Base-by-base conservation (phyloP, 1,284 basidiomycete species). In the Takashimella koratensis region DNA sequence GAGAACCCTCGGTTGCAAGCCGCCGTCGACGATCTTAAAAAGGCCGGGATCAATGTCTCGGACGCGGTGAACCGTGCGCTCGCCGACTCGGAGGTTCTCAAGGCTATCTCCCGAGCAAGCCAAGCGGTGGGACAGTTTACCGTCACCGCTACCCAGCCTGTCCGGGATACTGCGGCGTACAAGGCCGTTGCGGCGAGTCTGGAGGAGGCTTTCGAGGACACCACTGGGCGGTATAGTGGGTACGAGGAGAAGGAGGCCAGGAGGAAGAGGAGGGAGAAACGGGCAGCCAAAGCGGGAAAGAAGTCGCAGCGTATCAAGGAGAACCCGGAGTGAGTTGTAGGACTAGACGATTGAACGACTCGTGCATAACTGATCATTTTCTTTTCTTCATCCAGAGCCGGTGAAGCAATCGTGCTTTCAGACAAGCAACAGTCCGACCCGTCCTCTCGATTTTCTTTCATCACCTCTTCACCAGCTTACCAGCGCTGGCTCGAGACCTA, bases 161-260 rank as follows among this genome's bases (percentile, higher is more conserved):
- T 99, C 61, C 86, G 95, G 30, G 93, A 98, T 60, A 98, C 94
- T 1, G 86, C 86, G 39, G 91, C 93, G 1, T 98, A 98, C 80
- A 96, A 96, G 78, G 81, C 87, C 0, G 80, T 98, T 23, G 84
- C 91, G 2, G 88, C 95, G 49, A 91, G 90, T 10, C 79, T 98
- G 19, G 79, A 90, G 22, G 95, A 98, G 64, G 91, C 93, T 5
- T 82, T 98, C 45, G 94, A 98, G 66, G 94, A 98, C 72, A 90
- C 89, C 53, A 60, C 62, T 3, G 70, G 68, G 24, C 88, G 91
- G 66, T 90, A 95, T 76, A 92, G 90, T 50, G 93, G 93, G 0
- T 97, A 93, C 66, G 88, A 95, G 71, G 92, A 94, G 72, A 90
- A 87, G 73, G 93, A 94, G 70, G 87, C 84, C 26, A 82, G 93